phyloP scores from a whole-genome alignment of 805 yeast genomes.

The Saccharomycopsis javanensis region DNA sequence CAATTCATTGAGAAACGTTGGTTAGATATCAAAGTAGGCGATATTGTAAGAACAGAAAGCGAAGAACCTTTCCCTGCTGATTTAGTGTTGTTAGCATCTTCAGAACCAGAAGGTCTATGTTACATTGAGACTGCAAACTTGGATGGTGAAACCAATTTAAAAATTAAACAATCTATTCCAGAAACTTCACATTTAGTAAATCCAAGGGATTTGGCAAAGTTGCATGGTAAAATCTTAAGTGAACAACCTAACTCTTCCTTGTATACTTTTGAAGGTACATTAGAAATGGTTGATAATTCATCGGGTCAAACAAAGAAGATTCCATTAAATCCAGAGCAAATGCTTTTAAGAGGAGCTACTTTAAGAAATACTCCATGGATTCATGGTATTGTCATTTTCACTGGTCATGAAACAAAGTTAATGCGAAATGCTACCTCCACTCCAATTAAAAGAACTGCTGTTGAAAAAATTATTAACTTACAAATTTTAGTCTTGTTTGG shows the following conservation, averaged over 20 bases:
- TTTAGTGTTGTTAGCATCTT: slow-evolving; percentile 70
- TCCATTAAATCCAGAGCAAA: slow-evolving; percentile 82
- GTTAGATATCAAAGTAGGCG: slow-evolving; percentile 88
- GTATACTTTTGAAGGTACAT: slow-evolving; percentile 90
- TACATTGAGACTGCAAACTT: slow-evolving; percentile 95
- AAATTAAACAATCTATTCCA: slow-evolving; percentile 78
- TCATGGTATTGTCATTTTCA: slow-evolving; percentile 85
- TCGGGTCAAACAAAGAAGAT: slow-evolving; percentile 47
- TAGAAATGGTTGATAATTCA: slow-evolving; percentile 26
- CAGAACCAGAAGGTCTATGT: slow-evolving; percentile 97
- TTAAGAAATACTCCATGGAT: slow-evolving; percentile 92
- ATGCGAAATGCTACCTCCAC: slow-evolving; percentile 99
- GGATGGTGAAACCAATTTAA: slow-evolving; percentile 96
- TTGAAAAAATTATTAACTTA: slow-evolving; percentile 86
- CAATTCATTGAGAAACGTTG: slow-evolving; percentile 60
- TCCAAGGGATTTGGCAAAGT: slow-evolving; percentile 44
- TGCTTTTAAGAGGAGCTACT: slow-evolving; percentile 91
- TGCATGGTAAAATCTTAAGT: slow-evolving; percentile 57
- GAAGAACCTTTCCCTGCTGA: slow-evolving; percentile 96
- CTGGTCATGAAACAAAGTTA: slow-evolving; percentile 96
- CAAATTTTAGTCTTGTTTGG: slow-evolving; percentile 86
- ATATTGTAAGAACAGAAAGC: slow-evolving; percentile 70
- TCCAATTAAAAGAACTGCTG: slow-evolving; percentile 94
- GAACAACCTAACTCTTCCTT: slow-evolving; percentile 92
- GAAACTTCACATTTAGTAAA: slow-evolving; percentile 71